Base-by-base conservation (phyloP, 2,329 filamentous ascomycete genomes). In the Sporothrix globosa region DNA sequence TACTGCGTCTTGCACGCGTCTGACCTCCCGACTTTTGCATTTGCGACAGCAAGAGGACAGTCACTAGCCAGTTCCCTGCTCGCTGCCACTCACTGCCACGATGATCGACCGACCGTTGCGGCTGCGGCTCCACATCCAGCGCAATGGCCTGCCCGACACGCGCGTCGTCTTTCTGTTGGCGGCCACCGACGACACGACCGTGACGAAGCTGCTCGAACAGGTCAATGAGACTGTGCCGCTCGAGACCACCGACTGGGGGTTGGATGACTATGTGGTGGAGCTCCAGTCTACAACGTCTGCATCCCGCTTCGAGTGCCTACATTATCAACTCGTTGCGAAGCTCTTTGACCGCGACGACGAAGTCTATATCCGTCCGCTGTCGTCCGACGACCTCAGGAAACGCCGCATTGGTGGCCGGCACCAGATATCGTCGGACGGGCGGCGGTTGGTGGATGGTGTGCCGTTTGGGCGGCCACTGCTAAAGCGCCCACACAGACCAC, bases 261-360 rank as follows among this genome's bases (percentile, higher is more conserved):
- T 97, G 3, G 94, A 97, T 76, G 92, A 97, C 78, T 98, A 98
- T 79, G 87, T 87, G 10, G 92, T 97, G 41, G 92, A 96, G 79
- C 84, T 97, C 3, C 79, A 80, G 24, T 83, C 85, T 69, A 75
- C 77, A 39, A 80, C 82, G 50, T 85, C 85, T n/a, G 82, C 80
- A 21, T 88, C 87, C 7, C 19, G 4, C 60, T 97, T 92, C 74
- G 95, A 98, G 80, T 96, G 92, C 75, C 81, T 97, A 70, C 95
- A 97, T 81, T 98, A 92, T 76, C 90, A 92, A 77, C 84, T 86
- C 24, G 85, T 97, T 6, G 83, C 84, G 17, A 85, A 86, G 58
- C 83, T 96, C 11, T 82, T 97, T 71, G 91, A 92, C 74, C 90
- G 95, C 67, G 93, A 96, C 69, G 94, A 97, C 76, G 88, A 94